Percentiles rank a stretch among this genome's conserved stretches.
Conservation (phyloP, 1,284 basidiomycete species). For the Tilletia indica region DNA sequence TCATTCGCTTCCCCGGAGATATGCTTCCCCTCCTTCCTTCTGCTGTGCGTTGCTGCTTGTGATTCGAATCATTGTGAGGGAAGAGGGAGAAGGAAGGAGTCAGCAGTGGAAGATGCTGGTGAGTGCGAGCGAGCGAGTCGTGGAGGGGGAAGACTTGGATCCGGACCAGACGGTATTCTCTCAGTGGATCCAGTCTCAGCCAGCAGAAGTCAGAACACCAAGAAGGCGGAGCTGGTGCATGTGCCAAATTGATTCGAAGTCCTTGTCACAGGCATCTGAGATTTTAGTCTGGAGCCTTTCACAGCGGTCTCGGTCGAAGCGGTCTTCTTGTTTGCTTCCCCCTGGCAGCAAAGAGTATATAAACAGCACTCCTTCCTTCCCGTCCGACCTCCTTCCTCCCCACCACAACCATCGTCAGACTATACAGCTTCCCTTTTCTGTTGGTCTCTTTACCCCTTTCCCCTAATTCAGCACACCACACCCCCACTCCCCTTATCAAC, state of each 20-base stretch:
- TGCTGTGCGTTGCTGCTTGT: no score
- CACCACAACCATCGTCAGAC: neutral
- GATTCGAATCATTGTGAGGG: no score
- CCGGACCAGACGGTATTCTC: neutral
- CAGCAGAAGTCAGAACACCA: neutral
- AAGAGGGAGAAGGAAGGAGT: no score
- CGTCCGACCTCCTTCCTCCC: neutral
- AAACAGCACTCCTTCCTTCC: neutral
- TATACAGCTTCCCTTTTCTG: conserved; percentile 3
- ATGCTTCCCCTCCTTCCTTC: no score
- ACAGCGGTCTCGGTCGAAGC: no score
- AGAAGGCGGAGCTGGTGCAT: neutral
- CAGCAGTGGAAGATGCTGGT: no score
- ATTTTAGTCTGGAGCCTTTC: no score
- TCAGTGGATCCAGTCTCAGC: no score
- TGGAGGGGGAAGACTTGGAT: neutral
- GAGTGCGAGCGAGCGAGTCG: neutral
- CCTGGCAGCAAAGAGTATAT: no score
- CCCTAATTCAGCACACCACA: neutral
- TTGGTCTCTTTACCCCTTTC: neutral
- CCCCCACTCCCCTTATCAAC: neutral
- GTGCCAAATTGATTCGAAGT: neutral
- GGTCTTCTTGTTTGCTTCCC: no score
- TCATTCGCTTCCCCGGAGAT: no score
- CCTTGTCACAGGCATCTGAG: no score